These are phyloP conservation scores for Boletus tylopilopsis DNA, from an alignment of 768 basidiomycete species.

Conservation along the genomic window DNA sequence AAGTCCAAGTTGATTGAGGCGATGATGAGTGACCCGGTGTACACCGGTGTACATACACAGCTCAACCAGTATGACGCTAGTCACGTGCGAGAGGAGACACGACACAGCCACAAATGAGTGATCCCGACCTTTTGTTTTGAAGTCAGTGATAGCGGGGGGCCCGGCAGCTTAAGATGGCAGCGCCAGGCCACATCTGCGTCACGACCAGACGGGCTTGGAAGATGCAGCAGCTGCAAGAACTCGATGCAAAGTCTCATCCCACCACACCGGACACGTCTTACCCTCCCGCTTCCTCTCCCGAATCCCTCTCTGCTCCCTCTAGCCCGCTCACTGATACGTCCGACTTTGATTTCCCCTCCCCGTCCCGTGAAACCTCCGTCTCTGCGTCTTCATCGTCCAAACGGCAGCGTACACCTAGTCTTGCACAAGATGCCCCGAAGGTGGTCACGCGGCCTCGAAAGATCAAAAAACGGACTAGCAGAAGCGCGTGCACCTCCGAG, in stretches of 20 bases:
- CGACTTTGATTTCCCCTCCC: constrained; percentile 11
- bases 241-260: constrained; percentile 1
- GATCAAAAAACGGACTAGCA: constrained; percentile 24
- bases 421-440: not conserved
- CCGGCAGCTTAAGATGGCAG: constrained; percentile 16
- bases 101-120: constrained; percentile 20
- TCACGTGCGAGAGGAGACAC: constrained; percentile 15
- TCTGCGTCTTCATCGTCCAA: constrained; percentile 27
- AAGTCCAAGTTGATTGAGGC: no score
- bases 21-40: no score
- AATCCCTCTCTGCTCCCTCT: constrained; percentile 10
- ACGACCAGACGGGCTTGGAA: constrained; percentile 31
- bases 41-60: no score
- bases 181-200: constrained; percentile 17
- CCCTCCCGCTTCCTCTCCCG: constrained; percentile 19
- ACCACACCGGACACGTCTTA: not conserved
- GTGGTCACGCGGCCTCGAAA: constrained; percentile 15
- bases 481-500: constrained; percentile 23
- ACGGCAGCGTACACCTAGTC: constrained; percentile 16
- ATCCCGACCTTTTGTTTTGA: not conserved
- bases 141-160: not conserved
- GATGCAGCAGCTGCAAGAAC: constrained; percentile 18
- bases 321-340: constrained; percentile 26
- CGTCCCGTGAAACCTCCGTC: constrained; percentile 18
- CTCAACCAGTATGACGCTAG: no score